Evolutionary conservation across 2,329 filamentous ascomycete genomes (phyloP), one percentile per base, ranked within the genome.

Genomic region (Gaeumannomyces sp.): DNA sequence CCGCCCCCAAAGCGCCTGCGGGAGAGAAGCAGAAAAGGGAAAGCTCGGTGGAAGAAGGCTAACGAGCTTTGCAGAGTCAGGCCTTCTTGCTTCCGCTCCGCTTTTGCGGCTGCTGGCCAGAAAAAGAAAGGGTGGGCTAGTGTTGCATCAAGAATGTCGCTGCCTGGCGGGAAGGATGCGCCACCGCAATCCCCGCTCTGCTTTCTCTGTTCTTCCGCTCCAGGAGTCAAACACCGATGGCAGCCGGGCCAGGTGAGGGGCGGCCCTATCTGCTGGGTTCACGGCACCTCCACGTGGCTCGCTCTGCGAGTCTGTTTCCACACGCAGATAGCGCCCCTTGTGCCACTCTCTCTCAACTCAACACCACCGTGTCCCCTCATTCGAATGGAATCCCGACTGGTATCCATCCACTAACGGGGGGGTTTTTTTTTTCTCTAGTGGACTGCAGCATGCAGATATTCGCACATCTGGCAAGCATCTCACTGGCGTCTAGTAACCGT

Each of bases 151-250:
- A 60, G 59, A 60, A 60, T 60, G 19, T 60, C 29, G 59, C 29
- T 60, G 59, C 59, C 59, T 60, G 22, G 59, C 38, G 38, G 59
- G 59, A 60, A 60, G 59, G 59, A 60, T 35, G 27, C 59, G 59
- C 38, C 38, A 50, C 38, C 38, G 16, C 56, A 14, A 13, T 28
- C 38, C 38, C 38, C 38, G 38, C 38, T 50, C 38, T 33, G 31
- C 31, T 7, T 11, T 11, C 10, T 50, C 38, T 50, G 38, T 11
- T 22, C 38, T 50, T 22, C 16, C 7, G 16, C 19, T 22, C 38
- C 16, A 22, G 38, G 5, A 22, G 33, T 14, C 33, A 11, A 50
- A 16, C 4, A 22, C 19, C 38, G 38, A 50, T 50, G 38, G 16
- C 38, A 19, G 38, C 19, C 38, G 38, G 19, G 38, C 16, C 16